A percentile compares a stretch with the other conserved stretches of the same genome.
phyloP scores from a whole-genome alignment of 257 asterid genomes.

The Solanum microdontum region DNA sequence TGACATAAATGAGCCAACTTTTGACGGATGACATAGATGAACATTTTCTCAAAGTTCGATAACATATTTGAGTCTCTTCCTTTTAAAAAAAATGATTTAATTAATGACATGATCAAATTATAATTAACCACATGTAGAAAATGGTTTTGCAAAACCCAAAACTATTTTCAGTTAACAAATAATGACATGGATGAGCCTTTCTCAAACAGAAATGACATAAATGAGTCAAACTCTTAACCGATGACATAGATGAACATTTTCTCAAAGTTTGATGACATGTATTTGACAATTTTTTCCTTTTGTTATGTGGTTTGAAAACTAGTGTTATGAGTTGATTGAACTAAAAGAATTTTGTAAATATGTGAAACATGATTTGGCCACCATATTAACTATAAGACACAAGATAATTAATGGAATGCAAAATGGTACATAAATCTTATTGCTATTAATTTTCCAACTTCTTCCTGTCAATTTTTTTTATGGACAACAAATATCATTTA shows the following conservation, averaged over 20 bases:
- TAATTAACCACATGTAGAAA: neutral
- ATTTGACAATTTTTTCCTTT: neutral
- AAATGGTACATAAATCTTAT: neutral
- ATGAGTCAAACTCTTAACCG: no score
- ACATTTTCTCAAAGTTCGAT: no score
- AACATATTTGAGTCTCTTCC: fast-evolving
- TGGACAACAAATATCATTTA: neutral
- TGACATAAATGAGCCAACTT: neutral
- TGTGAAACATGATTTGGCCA: neutral
- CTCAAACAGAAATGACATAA: no score
- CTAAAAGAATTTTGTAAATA: neutral
- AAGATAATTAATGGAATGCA: neutral
- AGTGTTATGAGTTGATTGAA: neutral
- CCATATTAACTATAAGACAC: neutral
- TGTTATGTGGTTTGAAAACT: neutral
- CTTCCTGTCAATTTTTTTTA: neutral
- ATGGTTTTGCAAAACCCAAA: no score
- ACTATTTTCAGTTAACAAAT: no score
- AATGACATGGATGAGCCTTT: fast-evolving
- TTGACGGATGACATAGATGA: neutral
- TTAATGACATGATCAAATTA: no score
- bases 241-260: no score
- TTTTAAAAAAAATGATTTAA: no score
- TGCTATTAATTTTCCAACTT: neutral
- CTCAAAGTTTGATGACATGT: no score